Conservation (phyloP, 2,329 filamentous ascomycete species). For the Xenoacremonium recifei region DNA sequence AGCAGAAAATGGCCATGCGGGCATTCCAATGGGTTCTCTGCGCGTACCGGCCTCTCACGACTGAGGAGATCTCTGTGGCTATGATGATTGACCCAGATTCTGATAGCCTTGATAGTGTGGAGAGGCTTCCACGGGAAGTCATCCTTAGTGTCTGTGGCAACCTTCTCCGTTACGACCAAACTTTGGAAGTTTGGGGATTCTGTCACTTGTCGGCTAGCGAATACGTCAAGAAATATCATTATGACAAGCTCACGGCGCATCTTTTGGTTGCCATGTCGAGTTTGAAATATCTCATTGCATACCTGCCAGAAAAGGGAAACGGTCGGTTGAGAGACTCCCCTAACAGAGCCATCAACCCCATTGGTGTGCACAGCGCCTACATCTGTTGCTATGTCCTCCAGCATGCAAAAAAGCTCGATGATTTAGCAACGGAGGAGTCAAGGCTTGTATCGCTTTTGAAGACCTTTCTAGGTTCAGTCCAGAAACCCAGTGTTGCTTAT, state of each 20-base stretch:
- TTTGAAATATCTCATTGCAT: constrained; percentile 4
- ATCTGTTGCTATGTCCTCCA: too few relatives aligned
- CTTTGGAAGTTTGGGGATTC: not conserved
- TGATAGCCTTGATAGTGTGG: not conserved
- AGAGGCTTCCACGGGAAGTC: not conserved
- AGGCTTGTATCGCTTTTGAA: too few relatives aligned
- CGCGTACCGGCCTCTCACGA: not conserved
- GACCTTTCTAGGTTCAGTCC: too few relatives aligned
- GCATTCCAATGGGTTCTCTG: constrained; percentile 4
- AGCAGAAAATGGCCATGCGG: not conserved
- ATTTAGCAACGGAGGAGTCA: too few relatives aligned
- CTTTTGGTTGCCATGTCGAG: constrained; percentile 1
- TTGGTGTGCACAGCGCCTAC: too few relatives aligned
- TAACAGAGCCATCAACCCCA: too few relatives aligned
- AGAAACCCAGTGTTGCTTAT: too few relatives aligned
- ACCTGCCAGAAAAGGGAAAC: not conserved
- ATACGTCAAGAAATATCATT: constrained; percentile 2
- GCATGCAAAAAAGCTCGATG: too few relatives aligned
- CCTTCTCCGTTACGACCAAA: not conserved
- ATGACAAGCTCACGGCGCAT: not conserved
- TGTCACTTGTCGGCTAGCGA: constrained; percentile 6
- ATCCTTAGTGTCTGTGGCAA: constrained; percentile 6
- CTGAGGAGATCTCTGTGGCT: not conserved
- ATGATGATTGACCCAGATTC: not conserved
- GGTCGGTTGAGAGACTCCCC: too few relatives aligned